Conservation (phyloP, 2,329 filamentous ascomycete genomes). For the Botrytis porri region DNA sequence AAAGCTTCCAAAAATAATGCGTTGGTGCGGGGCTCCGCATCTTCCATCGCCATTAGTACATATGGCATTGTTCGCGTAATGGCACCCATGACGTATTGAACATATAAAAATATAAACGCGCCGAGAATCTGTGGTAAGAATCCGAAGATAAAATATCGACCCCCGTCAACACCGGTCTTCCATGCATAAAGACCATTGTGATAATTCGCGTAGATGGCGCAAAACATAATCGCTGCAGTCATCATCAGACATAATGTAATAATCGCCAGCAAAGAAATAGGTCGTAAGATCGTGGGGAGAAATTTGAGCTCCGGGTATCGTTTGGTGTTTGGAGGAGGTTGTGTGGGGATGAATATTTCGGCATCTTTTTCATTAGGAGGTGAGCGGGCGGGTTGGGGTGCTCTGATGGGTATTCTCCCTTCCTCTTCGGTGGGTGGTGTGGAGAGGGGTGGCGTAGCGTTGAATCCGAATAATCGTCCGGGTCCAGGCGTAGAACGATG, state of each 20-base stretch:
- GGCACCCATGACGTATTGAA: conserved; percentile 70
- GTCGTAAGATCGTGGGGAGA: conserved; percentile 68
- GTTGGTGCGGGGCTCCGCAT: conserved; percentile 56
- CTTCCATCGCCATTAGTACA: conserved; percentile 66
- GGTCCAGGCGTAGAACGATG: conserved; percentile 39
- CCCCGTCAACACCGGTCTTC: conserved; percentile 61
- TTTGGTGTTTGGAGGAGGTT: conserved; percentile 43
- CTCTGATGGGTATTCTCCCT: not conserved
- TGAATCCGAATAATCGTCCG: conserved; percentile 34
- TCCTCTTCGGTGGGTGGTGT: conserved; percentile 11
- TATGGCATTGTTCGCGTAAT: conserved; percentile 78
- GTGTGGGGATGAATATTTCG: conserved; percentile 49
- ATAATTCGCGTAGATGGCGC: conserved; percentile 63
- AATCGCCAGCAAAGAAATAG: conserved; percentile 59
- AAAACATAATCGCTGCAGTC: conserved; percentile 69
- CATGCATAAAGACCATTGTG: conserved; percentile 68
- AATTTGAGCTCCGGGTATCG: conserved; percentile 59
- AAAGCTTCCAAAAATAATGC: conserved; percentile 63
- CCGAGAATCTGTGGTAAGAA: conserved; percentile 79
- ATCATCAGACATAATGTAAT: conserved; percentile 64
- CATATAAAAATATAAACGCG: conserved; percentile 69
- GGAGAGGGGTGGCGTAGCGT: conserved; percentile 35
- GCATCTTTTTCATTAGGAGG: conserved; percentile 23
- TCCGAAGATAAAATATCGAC: conserved; percentile 80
- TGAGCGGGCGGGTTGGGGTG: not conserved